phyloP scores from a whole-genome alignment of 1,284 basidiomycete genomes.

The Irpex rosettiformis region DNA sequence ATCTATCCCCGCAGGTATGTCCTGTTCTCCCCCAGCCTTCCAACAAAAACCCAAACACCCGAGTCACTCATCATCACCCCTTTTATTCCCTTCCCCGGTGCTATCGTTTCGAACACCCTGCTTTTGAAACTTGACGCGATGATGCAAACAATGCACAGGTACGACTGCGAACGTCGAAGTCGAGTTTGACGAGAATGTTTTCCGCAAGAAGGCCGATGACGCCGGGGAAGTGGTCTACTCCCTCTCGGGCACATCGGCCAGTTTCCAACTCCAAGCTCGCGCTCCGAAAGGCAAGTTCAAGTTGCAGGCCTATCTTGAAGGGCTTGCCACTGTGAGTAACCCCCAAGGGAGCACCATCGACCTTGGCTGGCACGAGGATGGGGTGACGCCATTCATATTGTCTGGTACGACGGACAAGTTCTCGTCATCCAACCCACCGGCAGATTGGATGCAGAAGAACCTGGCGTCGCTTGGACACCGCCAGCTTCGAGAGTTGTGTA shows the following conservation, averaged over 20 bases:
- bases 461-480: neutral
- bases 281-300: neutral
- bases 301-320: constrained; percentile 1
- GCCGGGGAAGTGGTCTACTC: constrained; percentile 4
- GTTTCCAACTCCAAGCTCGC: constrained; percentile 6
- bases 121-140: too few relatives aligned
- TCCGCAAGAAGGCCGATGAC: constrained; percentile 6
- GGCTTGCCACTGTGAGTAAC: neutral
- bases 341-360: constrained; percentile 4
- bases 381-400: neutral
- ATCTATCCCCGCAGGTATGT: constrained; percentile 9
- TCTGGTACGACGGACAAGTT: neutral
- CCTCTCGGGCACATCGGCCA: neutral
- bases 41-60: too few relatives aligned
- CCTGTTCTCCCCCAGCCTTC: neutral
- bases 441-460: constrained; percentile 8
- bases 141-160: neutral
- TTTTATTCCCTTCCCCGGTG: neutral
- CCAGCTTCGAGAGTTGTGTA: constrained; percentile 6
- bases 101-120: too few relatives aligned
- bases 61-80: neutral
- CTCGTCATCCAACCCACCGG: neutral
- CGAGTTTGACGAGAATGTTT: constrained; percentile 8
- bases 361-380: constrained; percentile 1
- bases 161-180: constrained; percentile 4